Base-by-base conservation (phyloP, 345 rosid genomes). In the Crucihimalaya himalaica region DNA sequence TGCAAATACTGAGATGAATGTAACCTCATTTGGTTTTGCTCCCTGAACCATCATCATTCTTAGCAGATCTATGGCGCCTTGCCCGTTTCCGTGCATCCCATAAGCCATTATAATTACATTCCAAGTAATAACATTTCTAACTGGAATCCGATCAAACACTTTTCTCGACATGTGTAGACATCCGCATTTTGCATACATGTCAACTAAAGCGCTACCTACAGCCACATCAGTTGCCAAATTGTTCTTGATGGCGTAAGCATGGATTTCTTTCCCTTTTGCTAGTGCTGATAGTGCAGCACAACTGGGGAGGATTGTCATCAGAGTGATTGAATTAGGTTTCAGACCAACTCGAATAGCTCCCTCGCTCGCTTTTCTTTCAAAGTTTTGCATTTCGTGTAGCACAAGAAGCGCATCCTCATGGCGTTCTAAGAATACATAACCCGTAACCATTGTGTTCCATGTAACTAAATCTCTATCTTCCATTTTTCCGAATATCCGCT, bases 131-230 rank as follows among this genome's bases (percentile, higher is more conserved):
- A 84, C 85, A 66, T 91, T 94, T 74, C 74, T 85, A 4, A 74
- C 5, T 1, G 87, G 92, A 86, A 94, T 86, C 66, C 42, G 86
- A 66, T 88, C 85, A 70, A 91, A 91, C 55, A 80, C 84, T 66
- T 78, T 84, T 67, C 87, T 88, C 0, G 89, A 76, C 60, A 80
- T 72, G 72, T 77, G 76, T 74, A 91, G 71, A 84, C 88, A 84
- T 28, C 98, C 97, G 4, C 89, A 89, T 85, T 94, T 94, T 65
- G 95, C 96, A 63, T 91, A 94, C 96, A 91, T 88, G 78, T 91
- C 96, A 56, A 91, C 92, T 54, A 89, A 73, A 68, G 97, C 96
- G 75, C 97, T 94, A 63, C 97, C 98, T 18, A 94, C 93, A 8
- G 90, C 89, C 62, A 94, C 87, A 73, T 88, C 89, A 61, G 86